Conservation (phyloP, 257 asterid species). For the Vinca minor region DNA sequence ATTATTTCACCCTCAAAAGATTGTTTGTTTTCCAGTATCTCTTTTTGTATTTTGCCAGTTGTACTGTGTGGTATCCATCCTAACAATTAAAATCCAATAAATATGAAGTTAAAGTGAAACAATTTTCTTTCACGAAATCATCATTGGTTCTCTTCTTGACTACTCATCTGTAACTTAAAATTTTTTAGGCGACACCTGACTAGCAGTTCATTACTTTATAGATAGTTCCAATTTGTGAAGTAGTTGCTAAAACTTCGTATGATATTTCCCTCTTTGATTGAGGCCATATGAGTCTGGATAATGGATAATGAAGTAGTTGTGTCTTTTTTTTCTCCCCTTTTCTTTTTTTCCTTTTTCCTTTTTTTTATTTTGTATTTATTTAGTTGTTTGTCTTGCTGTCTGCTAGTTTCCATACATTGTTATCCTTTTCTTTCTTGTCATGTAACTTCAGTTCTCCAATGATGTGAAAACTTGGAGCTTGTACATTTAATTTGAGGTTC, state of each 20-base stretch:
- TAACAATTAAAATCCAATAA: not conserved
- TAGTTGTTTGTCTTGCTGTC: too few relatives aligned
- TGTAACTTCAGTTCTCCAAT: too few relatives aligned
- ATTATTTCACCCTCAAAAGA: too few relatives aligned
- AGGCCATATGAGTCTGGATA: not conserved
- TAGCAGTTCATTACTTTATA: not conserved
- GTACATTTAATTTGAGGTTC: too few relatives aligned
- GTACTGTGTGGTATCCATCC: not conserved
- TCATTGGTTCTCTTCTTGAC: not conserved
- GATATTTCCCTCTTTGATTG: not conserved
- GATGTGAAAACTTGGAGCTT: too few relatives aligned
- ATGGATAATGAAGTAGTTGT: too few relatives aligned
- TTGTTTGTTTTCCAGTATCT: not conserved
- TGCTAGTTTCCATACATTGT: not conserved
- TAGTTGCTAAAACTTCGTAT: not conserved
- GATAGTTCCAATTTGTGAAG: not conserved
- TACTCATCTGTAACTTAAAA: not conserved
- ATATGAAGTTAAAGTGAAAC: not conserved
- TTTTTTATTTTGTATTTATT: not conserved
- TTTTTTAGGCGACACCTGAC: not conserved
- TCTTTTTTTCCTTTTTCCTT: not conserved
- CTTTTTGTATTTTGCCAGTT: not conserved
- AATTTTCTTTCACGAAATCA: not conserved
- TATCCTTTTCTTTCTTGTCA: too few relatives aligned
- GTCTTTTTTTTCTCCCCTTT: not conserved